Conservation (phyloP, 345 rosid species). For the Physaria fendleri region DNA sequence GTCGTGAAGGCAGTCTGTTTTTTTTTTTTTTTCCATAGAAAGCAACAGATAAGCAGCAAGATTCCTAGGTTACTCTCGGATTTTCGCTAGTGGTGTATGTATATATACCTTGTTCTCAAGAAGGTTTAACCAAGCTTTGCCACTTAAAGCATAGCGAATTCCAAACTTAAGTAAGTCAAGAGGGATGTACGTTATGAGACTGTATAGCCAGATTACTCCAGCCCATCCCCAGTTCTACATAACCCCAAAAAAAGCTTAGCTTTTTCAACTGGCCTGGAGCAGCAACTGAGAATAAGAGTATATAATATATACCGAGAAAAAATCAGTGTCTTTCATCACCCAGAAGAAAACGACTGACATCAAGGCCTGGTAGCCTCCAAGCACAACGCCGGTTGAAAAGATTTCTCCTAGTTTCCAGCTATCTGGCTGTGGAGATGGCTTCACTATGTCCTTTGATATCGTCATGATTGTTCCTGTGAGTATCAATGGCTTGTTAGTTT, state of each 20-base stretch:
- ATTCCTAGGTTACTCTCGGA: background rate
- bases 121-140: conserved; percentile 79
- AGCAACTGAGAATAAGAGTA: background rate
- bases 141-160: conserved; percentile 62
- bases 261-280: background rate
- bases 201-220: conserved; percentile 88
- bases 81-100: background rate
- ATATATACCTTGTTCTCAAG: conserved; percentile 67
- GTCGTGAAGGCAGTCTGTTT: conserved; percentile 81
- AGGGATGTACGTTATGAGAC: conserved; percentile 62
- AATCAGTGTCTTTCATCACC: conserved; percentile 61
- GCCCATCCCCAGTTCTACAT: conserved; percentile 94
- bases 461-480: conserved; percentile 81
- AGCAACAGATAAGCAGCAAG: background rate
- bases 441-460: conserved; percentile 75
- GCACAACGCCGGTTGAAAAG: conserved; percentile 70
- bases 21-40: background rate
- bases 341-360: conserved; percentile 83
- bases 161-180: conserved; percentile 72
- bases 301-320: conserved; percentile 63
- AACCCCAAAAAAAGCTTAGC: background rate
- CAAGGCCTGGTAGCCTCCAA: conserved; percentile 78
- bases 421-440: conserved; percentile 88
- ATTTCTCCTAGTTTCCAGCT: conserved; percentile 90
- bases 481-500: background rate